These are phyloP conservation scores for Ceratobasidium sp. DNA, from an alignment of 1,284 basidiomycete genomes.

Conservation along the genomic window DNA sequence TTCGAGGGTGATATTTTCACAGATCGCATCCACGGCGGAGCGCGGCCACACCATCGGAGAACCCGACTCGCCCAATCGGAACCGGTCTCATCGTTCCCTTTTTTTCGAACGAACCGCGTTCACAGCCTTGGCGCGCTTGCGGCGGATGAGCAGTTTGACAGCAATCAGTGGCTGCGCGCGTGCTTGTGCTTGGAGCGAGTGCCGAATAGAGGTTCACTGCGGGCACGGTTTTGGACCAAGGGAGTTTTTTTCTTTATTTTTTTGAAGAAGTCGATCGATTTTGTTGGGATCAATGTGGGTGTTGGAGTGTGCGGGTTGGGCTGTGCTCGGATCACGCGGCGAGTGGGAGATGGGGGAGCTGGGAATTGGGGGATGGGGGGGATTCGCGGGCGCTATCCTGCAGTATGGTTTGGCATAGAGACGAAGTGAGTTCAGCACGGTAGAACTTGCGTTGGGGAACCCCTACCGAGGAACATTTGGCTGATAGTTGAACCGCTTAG, in stretches of 20 bases:
- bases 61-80: not conserved
- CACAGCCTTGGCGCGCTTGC: conserved; percentile 5
- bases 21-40: not conserved
- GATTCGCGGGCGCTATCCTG: not conserved
- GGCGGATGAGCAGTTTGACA: not conserved
- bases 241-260: not conserved
- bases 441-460: too few species aligned
- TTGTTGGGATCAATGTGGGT: not conserved
- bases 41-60: conserved; percentile 7
- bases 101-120: too few species aligned
- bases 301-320: not conserved
- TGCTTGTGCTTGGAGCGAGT: not conserved
- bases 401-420: not conserved
- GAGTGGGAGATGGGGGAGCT: not conserved
- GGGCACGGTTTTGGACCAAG: not conserved
- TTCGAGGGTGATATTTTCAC: not conserved
- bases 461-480: too few species aligned
- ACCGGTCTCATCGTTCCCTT: not conserved
- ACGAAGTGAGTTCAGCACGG: too few species aligned
- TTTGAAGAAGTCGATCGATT: not conserved
- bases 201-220: not conserved
- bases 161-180: conserved; percentile 16
- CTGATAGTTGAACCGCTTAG: too few species aligned
- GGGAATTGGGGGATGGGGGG: not conserved
- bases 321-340: not conserved